These are phyloP conservation scores for Fusarium stilboides DNA, from an alignment of 2,329 filamentous ascomycete species.

Conservation along the genomic window DNA sequence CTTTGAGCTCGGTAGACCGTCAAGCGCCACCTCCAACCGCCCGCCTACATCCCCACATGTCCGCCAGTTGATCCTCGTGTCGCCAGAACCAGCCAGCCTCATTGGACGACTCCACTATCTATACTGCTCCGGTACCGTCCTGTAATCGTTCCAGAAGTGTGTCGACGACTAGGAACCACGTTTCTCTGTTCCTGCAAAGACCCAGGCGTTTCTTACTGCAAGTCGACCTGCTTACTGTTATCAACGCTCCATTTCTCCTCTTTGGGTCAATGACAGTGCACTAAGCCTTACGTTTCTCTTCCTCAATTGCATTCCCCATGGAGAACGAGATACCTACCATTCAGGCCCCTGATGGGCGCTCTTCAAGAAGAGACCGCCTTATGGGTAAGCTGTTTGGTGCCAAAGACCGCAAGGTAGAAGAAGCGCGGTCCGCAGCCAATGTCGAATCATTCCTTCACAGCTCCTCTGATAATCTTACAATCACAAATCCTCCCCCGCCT, in stretches of 20 bases:
- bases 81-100: constrained; percentile 48
- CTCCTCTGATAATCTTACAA: constrained; percentile 68
- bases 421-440: constrained; percentile 59
- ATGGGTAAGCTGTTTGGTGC: constrained; percentile 75
- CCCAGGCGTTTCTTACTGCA: constrained; percentile 21
- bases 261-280: constrained; percentile 52
- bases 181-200: constrained; percentile 33
- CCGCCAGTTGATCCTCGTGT: constrained; percentile 50
- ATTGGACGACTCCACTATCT: constrained; percentile 51
- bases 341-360: constrained; percentile 57
- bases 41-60: constrained; percentile 50
- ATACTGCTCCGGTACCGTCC: constrained; percentile 41
- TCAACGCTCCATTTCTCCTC: constrained; percentile 33
- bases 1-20: constrained; percentile 36
- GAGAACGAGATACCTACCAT: constrained; percentile 61
- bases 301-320: constrained; percentile 54
- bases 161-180: constrained; percentile 32
- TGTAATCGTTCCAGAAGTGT: constrained; percentile 42
- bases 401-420: constrained; percentile 59
- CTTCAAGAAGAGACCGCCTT: constrained; percentile 67
- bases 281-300: constrained; percentile 36
- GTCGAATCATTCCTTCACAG: constrained; percentile 74
- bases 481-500: constrained; percentile 66
- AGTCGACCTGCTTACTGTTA: constrained; percentile 35
- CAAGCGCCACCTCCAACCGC: constrained; percentile 48